Conservation (phyloP, 2,329 filamentous ascomycete genomes). For the Phaeosphaeriaceae sp. region DNA sequence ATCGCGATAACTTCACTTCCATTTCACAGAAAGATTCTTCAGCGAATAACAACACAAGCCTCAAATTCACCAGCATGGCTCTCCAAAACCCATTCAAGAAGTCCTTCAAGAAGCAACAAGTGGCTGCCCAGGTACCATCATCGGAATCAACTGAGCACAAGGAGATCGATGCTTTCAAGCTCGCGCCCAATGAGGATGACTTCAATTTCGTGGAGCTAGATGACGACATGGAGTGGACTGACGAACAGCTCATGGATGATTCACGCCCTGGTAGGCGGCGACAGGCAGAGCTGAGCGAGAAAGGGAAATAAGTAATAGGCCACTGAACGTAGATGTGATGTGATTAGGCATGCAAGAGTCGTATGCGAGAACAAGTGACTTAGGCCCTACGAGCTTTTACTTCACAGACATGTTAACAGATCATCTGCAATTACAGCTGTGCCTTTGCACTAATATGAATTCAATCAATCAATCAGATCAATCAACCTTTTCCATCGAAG, state of each 20-base stretch:
- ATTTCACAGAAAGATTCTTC: background rate
- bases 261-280: constrained; percentile 6
- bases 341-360: too few species aligned
- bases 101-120: background rate
- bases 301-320: background rate
- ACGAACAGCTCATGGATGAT: constrained; percentile 13
- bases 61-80: background rate
- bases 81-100: background rate
- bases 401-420: too few species aligned
- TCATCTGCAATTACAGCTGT: too few species aligned
- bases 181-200: background rate
- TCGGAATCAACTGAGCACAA: background rate
- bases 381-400: too few species aligned
- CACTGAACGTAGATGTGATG: background rate
- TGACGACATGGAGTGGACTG: background rate
- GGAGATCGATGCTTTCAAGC: background rate
- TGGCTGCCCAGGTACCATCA: background rate
- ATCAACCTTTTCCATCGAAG: too few species aligned
- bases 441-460: too few species aligned
- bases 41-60: background rate
- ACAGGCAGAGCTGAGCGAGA: background rate
- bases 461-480: too few species aligned
- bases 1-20: background rate
- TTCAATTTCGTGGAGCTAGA: constrained; percentile 1
- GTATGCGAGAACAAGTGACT: too few species aligned